A percentile compares a stretch with the other conserved stretches of the same genome.
These are phyloP conservation scores for Tolypocladium tundrense DNA, from an alignment of 2,329 filamentous ascomycete species.

Conservation along the genomic window DNA sequence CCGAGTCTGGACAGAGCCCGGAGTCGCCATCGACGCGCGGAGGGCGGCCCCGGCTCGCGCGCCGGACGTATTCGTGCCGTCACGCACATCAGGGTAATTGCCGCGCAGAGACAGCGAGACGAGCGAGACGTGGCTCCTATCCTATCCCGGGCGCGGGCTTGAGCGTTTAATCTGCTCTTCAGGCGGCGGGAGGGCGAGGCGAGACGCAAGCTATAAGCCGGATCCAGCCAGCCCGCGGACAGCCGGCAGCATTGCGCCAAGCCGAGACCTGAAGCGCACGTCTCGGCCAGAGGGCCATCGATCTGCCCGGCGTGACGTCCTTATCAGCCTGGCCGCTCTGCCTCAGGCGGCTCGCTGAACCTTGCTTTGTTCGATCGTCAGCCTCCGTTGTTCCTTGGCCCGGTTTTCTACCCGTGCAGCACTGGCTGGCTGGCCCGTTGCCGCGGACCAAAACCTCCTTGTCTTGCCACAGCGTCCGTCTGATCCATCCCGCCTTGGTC, in stretches of 20 bases:
- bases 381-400: background rate
- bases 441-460: background rate
- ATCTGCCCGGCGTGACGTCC: background rate
- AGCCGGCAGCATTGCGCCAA: background rate
- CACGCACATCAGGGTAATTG: background rate
- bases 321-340: background rate
- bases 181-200: background rate
- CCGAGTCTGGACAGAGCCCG: background rate
- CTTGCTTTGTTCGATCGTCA: no score
- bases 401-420: background rate
- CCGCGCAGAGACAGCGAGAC: background rate
- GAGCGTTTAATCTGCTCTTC: background rate
- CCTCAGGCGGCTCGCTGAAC: background rate
- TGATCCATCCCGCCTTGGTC: background rate
- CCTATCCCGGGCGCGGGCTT: background rate
- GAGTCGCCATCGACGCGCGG: background rate
- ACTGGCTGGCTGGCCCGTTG: no score
- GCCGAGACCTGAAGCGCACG: no score
- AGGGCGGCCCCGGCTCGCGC: background rate
- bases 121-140: background rate
- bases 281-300: background rate
- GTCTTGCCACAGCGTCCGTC: background rate
- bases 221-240: background rate
- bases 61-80: background rate
- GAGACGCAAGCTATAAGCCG: background rate